Conservation (phyloP, 108 stramenopile genomes). For the Ochromonas danica region DNA sequence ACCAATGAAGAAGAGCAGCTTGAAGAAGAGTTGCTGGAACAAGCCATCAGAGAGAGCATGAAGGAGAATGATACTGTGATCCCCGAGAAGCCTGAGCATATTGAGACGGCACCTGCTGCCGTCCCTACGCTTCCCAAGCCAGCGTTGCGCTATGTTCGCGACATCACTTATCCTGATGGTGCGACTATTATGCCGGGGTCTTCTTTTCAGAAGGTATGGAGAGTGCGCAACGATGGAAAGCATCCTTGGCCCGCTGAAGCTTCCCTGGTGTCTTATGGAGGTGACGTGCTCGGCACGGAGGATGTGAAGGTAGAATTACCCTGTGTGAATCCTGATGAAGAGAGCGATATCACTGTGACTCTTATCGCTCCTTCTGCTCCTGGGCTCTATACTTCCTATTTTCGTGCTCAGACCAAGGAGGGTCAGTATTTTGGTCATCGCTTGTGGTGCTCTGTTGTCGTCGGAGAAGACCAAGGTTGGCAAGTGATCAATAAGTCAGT, state of each 20-base stretch:
- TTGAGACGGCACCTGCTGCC: neutral
- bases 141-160: slow-evolving; percentile 39
- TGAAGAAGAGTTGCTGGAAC: neutral
- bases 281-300: slow-evolving; percentile 46
- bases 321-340: slow-evolving; percentile 40
- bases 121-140: slow-evolving; percentile 20
- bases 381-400: slow-evolving; percentile 53
- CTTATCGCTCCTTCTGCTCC: slow-evolving; percentile 38
- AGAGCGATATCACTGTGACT: slow-evolving; percentile 41
- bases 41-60: neutral
- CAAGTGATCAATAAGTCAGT: neutral
- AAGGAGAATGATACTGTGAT: neutral
- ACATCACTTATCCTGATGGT: slow-evolving; percentile 47
- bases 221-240: slow-evolving; percentile 49
- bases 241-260: slow-evolving; percentile 38
- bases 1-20: neutral
- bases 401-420: slow-evolving; percentile 47
- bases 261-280: slow-evolving; percentile 41
- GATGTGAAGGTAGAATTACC: slow-evolving; percentile 30
- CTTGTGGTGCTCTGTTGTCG: slow-evolving; percentile 47
- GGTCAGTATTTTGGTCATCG: slow-evolving; percentile 50
- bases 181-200: slow-evolving; percentile 38
- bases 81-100: neutral
- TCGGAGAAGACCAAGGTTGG: slow-evolving; percentile 26
- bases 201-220: slow-evolving; percentile 47